Conservation (phyloP, 169 alveolate genomes). For the Plasmodium berghei region DNA sequence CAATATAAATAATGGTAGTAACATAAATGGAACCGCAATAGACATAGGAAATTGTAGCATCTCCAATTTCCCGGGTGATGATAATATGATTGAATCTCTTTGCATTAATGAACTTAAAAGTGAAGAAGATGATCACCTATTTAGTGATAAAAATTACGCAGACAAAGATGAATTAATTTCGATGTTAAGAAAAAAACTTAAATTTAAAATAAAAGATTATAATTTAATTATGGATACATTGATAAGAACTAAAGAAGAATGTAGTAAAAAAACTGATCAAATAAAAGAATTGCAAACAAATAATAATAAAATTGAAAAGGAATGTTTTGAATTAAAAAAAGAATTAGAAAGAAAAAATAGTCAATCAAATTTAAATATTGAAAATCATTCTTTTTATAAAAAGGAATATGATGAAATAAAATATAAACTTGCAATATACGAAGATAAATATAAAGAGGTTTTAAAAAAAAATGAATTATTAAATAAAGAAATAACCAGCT, state of each 20-base stretch:
- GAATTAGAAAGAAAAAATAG: conserved; percentile 24
- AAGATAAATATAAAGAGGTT: conserved; percentile 34
- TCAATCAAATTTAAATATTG: conserved; percentile 9
- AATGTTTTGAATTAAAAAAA: conserved; percentile 23
- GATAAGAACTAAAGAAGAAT: conserved; percentile 60
- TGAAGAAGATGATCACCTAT: conserved; percentile 29
- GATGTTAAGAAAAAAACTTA: conserved; percentile 29
- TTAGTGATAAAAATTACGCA: conserved; percentile 9
- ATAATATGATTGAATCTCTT: conserved; percentile 6
- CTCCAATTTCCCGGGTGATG: no score
- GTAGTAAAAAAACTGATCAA: conserved; percentile 15
- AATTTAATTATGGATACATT: conserved; percentile 52
- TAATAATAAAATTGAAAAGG: conserved; percentile 27
- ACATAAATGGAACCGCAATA: not conserved
- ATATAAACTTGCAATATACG: conserved; percentile 14
- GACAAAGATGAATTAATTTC: conserved; percentile 48
- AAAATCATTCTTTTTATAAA: conserved; percentile 23
- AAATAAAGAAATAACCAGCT: not conserved
- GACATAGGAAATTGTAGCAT: no score
- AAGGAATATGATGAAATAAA: conserved; percentile 53
- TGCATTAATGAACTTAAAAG: conserved; percentile 55
- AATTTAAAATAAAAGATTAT: conserved; percentile 49
- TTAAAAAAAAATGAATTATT: conserved; percentile 31
- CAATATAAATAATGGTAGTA: not conserved
- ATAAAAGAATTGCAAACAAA: conserved; percentile 25